A percentile compares a stretch with the other conserved stretches of the same genome.
These are phyloP conservation scores for Boletellus sp. DNA, from an alignment of 1,284 basidiomycete genomes.

Conservation along the genomic window DNA sequence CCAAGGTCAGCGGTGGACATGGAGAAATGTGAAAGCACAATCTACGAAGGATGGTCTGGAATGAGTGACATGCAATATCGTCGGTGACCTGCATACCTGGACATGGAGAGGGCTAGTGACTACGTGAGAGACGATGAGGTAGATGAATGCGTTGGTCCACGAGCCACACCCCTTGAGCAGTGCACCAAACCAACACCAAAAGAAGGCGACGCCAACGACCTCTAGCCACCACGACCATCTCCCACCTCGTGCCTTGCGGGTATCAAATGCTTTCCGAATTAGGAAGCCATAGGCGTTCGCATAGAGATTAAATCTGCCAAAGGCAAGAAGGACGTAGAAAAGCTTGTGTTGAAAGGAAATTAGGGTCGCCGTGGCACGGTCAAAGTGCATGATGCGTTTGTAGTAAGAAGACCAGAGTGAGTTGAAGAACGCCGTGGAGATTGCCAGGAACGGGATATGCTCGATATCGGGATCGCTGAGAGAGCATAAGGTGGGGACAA, in stretches of 20 bases:
- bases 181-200: conserved; percentile 78
- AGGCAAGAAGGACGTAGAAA: conserved; percentile 89
- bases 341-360: conserved; percentile 86
- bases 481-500: conserved; percentile 20
- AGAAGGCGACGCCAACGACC: conserved; percentile 63
- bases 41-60: conserved; percentile 47
- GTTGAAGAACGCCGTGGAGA: conserved; percentile 82
- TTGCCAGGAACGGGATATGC: conserved; percentile 96
- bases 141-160: conserved; percentile 63
- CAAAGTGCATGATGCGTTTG: conserved; percentile 82
- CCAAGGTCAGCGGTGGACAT: conserved; percentile 93
- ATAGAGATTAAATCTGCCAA: conserved; percentile 96
- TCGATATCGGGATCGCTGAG: conserved; percentile 92
- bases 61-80: conserved; percentile 4
- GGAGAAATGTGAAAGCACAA: conserved; percentile 96
- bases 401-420: conserved; percentile 94
- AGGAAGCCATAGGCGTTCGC: conserved; percentile 83
- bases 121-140: conserved; percentile 76
- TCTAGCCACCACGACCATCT: conserved; percentile 75
- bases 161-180: conserved; percentile 66
- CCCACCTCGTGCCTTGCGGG: conserved; percentile 56
- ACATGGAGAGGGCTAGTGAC: conserved; percentile 83
- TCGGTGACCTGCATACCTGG: conserved; percentile 48
- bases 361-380: conserved; percentile 65
- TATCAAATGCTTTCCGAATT: conserved; percentile 58